A percentile compares a stretch with the other conserved stretches of the same genome.
These are phyloP conservation scores for Neoascochyta sp. DNA, from an alignment of 2,329 filamentous ascomycete species.

Conservation along the genomic window DNA sequence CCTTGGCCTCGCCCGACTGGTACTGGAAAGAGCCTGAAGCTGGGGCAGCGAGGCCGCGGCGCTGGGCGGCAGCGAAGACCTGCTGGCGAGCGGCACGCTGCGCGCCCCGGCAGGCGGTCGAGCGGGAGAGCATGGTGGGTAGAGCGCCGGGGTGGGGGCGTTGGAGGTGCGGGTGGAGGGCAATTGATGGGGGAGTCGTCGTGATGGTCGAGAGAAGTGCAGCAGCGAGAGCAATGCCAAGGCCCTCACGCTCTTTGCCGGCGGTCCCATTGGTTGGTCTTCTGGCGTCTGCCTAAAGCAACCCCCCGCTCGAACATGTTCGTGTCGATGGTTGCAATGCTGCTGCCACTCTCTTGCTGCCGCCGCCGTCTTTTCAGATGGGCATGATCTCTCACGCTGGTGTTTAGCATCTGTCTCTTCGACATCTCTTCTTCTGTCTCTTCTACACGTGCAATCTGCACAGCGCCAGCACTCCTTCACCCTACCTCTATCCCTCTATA, in stretches of 20 bases:
- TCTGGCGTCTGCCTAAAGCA: neutral
- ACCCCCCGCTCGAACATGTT: neutral
- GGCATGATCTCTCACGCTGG: too few species aligned
- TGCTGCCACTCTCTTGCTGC: too few species aligned
- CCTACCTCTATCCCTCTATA: neutral
- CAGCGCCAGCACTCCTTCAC: too few species aligned
- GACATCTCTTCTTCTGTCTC: too few species aligned
- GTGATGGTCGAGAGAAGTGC: conserved; percentile 3
- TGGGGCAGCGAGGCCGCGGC: conserved; percentile 63
- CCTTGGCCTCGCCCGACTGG: conserved; percentile 78
- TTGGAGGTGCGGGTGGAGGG: conserved; percentile 49
- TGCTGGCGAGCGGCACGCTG: conserved; percentile 59
- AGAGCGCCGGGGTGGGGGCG: conserved; percentile 35
- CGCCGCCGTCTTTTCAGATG: too few species aligned
- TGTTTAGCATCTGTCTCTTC: too few species aligned
- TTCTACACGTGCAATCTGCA: too few species aligned
- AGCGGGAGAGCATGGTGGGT: conserved; percentile 63
- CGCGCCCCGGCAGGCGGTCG: conserved; percentile 61
- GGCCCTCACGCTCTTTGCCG: conserved; percentile 5
- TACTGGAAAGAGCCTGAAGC: conserved; percentile 78
- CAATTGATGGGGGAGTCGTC: conserved; percentile 41
- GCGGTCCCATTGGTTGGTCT: conserved; percentile 4
- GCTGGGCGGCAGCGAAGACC: conserved; percentile 54
- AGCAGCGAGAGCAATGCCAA: conserved; percentile 6
- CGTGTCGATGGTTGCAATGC: too few species aligned